Evolutionary conservation across 139 green algal genomes (phyloP), one percentile per base, ranked within the genome.

Genomic region (Chlorella sp.): DNA sequence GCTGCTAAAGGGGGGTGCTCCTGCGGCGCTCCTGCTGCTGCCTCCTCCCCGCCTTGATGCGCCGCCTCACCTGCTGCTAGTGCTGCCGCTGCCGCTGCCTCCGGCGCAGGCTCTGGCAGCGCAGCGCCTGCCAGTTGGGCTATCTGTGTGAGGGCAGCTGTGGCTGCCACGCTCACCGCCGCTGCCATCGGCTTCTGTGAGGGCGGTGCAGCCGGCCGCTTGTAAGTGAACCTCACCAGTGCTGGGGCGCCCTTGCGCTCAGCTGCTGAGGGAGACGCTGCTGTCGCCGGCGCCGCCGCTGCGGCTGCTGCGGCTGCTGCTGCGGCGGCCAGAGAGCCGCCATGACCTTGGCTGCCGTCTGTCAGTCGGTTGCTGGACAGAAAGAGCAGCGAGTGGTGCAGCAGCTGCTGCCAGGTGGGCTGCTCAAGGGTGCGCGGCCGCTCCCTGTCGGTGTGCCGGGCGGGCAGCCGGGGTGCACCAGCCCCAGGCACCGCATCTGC

Each of bases 361-460:
- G 82, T 28, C 42, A 89, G 71, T n/a, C n/a, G 42, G 85, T 89
- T 89, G 30, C 21, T 36, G 34, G 32, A n/a, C 32, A 89, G n/a
- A 48, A 89, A 89, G 18, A 82, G 71, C n/a, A 89, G 71, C 42
- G 71, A 89, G 42, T 89, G 71, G 48, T 89, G 85, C 85, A 89
- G 71, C 42, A 89, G 71, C 71, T 82, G 71, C 71, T 89, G 85
- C 85, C 85, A 89, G 42, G 71, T 82, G 48, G 71, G 85, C 85
- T 89, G 85, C n/a, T 89, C 71, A 0, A 89, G 71, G 0, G 85
- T 82, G 48, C 71, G 71, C 15, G 85, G 71, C 42, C 71, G 42
- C 21, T 83, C 85, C 18, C 42, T 42, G 21, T 71, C 76, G 75
- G 18, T 30, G 32, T 71, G 64, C 64, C 64, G 64, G 21, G 64